A percentile compares a stretch with the other conserved stretches of the same genome.
phyloP scores from a whole-genome alignment of 495 filamentous ascomycete genomes.

The Aspergillus ostianus region DNA sequence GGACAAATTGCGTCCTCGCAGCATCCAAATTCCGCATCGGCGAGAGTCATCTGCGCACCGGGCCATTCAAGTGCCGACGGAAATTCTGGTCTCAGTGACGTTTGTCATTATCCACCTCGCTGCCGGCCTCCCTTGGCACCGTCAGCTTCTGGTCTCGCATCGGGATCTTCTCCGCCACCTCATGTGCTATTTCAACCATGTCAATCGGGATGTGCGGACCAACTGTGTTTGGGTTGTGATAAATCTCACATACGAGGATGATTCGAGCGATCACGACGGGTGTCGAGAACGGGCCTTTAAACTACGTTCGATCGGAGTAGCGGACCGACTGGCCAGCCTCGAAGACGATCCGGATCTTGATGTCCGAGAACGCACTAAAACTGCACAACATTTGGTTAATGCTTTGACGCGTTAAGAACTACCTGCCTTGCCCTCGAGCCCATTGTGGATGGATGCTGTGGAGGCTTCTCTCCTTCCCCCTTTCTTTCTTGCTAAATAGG shows the following conservation, averaged over 20 bases:
- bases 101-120: constrained; percentile 84
- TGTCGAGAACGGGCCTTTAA: constrained; percentile 63
- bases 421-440: constrained; percentile 3
- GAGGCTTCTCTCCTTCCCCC: not conserved
- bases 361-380: constrained; percentile 79
- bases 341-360: constrained; percentile 76
- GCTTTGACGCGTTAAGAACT: constrained; percentile 26
- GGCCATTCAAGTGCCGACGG: constrained; percentile 52
- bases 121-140: constrained; percentile 71
- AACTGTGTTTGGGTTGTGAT: constrained; percentile 78
- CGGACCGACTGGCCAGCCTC: constrained; percentile 61
- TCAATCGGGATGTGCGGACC: constrained; percentile 64
- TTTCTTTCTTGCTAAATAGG: not conserved
- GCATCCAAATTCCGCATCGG: constrained; percentile 39
- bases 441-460: not conserved
- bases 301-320: constrained; percentile 69
- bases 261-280: constrained; percentile 57
- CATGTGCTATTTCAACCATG: constrained; percentile 62
- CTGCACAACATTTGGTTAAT: constrained; percentile 66
- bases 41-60: constrained; percentile 30
- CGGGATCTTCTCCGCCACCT: constrained; percentile 50
- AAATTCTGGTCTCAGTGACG: constrained; percentile 72
- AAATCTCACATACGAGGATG: constrained; percentile 80
- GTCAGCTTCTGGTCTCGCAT: constrained; percentile 70
- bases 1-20: constrained; percentile 64